Base-by-base conservation (phyloP, 495 filamentous ascomycete genomes). In the Penicillium simplicissimum region DNA sequence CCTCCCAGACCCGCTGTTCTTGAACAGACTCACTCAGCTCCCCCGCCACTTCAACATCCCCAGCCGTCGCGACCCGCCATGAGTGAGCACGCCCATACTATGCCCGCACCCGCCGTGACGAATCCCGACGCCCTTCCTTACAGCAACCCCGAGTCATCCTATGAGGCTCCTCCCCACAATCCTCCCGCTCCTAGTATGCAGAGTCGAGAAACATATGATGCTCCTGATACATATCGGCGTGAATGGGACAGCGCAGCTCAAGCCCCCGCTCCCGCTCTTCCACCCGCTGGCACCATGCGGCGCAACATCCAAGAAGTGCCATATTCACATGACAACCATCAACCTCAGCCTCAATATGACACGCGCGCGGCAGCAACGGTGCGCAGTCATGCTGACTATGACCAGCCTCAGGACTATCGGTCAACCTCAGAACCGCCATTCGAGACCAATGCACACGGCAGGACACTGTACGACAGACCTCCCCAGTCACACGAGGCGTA, bases 301-400 rank as follows among this genome's bases (percentile, higher is more conserved):
- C 64, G 64, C 42, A 60, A 59, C 9, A 61, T 66, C 1, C 70
- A 74, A 28, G 74, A 76, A 55, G 15, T 53, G 2, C 45, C 64
- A 9, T 69, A 72, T 45, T 34, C 60, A 15, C 55, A 62, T 34
- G 71, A 75, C 25, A 55, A 45, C 34, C 23, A 62, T 28, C 61
- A 66, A 2, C 23, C 63, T 23, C 61, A 66, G 1, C 57, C 58
- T 9, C 5, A 56, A 10, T 72, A 71, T 17, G 72, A 74, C 28
- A 8, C 69, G 9, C 74, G 67, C 37, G 61, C 66, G 8, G 11
- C 17, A 17, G 48, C 55, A 0, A 65, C 77, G 28, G 59, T 62
- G 37, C 65, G 72, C 47, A 71, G 69, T 33, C 72, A 68, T 6
- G 66, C 67, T 13, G 71, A 73, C 14, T 74, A 67, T 63, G 73